Base-by-base conservation (phyloP, 1,139 yeast species). In the Spencermartinsiella ligniputridi region DNA sequence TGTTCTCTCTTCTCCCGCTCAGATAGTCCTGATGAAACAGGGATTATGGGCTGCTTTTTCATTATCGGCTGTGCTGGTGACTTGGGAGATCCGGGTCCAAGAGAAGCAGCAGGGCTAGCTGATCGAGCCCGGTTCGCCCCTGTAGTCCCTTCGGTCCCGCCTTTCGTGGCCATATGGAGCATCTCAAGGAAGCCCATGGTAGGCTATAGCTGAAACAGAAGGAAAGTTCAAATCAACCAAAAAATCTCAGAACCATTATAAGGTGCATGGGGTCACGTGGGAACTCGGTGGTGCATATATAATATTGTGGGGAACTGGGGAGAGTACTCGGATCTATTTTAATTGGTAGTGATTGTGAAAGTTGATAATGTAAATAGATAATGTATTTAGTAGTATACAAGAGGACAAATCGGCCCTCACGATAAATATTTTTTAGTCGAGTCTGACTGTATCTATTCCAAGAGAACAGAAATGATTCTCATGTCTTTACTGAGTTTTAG, bases 1-100 rank as follows among this genome's bases (percentile, higher is more conserved):
- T 61, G 65, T 27, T 55, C 61, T 19, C 48, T 43, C 20, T 48
- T 46, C 39, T 60, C 62, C 35, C 50, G 48, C 13, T 52, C 56
- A 3, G 58, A 51, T 35, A 57, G 51, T 15, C 39, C 42, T 16
- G 42, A 42, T 29, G 39, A 37, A 27, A 22, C 24, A 18, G 19
- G 36, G 35, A 18, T 11, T 37, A 21, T 12, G 32, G 3, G 33
- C 29, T 35, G 21, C 5, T 40, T 18, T 21, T 27, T 20, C 33
- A 11, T 29, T 35, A n/a, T 34, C 13, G 3, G 21, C 32, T 20
- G 30, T 17, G n/a, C 21, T 16, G 44, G 13, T 19, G 34, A 40
- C 27, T 13, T 21, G n/a, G 39, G 35, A 3, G 40, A 27, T 9
- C 11, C 11, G 11, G 25, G 25, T 22, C 11, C 11, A 8, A 6